These are phyloP conservation scores for Bolboschoenoplectus hybrid DNA, from an alignment of 202 grass and related monocot genomes.

Conservation along the genomic window DNA sequence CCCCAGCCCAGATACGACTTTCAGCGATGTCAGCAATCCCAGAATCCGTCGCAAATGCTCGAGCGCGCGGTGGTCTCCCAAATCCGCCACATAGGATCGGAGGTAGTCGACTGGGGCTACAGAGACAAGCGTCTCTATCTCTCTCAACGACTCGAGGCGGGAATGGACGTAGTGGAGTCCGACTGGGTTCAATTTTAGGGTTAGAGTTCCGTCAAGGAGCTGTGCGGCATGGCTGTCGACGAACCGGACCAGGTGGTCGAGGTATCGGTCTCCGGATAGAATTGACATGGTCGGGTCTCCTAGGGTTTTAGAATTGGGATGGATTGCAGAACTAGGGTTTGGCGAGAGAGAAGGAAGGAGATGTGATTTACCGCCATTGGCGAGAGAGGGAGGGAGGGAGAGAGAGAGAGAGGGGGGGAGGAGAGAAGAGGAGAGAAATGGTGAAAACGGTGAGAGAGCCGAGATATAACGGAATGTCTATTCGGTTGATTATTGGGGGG, in stretches of 20 bases:
- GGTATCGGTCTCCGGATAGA: conserved; percentile 86
- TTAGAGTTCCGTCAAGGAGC: conserved; percentile 80
- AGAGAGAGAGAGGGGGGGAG: background rate
- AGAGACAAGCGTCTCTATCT: conserved; percentile 83
- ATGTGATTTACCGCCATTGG: conserved; percentile 14
- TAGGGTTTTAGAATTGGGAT: conserved; percentile 43
- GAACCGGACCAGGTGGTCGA: conserved; percentile 73
- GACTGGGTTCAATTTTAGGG: conserved; percentile 83
- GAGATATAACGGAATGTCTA: conserved; percentile 29
- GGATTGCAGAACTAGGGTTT: conserved; percentile 45
- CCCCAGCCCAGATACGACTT: conserved; percentile 62
- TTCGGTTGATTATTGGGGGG: background rate
- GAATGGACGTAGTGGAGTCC: conserved; percentile 92
- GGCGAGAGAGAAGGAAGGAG: background rate
- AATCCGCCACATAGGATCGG: conserved; percentile 89
- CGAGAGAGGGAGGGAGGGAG: background rate
- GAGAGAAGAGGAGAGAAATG: background rate
- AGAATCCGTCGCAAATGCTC: conserved; percentile 89
- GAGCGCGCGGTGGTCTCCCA: conserved; percentile 94
- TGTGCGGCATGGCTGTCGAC: conserved; percentile 57
- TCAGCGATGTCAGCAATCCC: conserved; percentile 72
- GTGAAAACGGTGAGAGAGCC: background rate
- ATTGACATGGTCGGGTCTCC: conserved; percentile 45
- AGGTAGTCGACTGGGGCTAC: conserved; percentile 95
- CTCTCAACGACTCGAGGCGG: conserved; percentile 83